phyloP scores from a whole-genome alignment of 345 rosid genomes.

The Heritiera littoralis region DNA sequence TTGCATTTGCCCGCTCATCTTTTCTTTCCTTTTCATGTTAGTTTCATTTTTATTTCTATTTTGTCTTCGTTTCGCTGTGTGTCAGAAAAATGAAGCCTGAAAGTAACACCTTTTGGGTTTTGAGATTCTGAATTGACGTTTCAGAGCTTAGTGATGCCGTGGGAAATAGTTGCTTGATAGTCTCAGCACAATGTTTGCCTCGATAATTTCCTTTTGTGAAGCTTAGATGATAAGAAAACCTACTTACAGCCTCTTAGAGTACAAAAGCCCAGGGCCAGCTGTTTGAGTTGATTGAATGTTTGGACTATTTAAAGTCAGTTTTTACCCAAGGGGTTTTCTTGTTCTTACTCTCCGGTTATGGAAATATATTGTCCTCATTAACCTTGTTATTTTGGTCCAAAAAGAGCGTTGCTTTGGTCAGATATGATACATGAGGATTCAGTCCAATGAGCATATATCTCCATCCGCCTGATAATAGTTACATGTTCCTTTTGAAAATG shows the following conservation, averaged over 20 bases:
- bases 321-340: not conserved
- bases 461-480: not conserved
- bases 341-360: not conserved
- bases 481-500: not conserved
- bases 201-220: slow-evolving; percentile 25
- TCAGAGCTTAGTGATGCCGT: slow-evolving; percentile 48
- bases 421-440: not conserved
- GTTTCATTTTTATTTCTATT: slow-evolving; percentile 28
- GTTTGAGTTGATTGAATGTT: slow-evolving; percentile 10
- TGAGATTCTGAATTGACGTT: slow-evolving; percentile 72
- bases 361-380: not conserved
- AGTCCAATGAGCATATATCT: not conserved
- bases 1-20: slow-evolving; percentile 21
- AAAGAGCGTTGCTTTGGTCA: not conserved
- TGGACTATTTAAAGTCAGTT: not conserved
- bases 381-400: not conserved
- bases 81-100: slow-evolving; percentile 46
- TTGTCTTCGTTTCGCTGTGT: slow-evolving; percentile 27
- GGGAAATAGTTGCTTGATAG: slow-evolving; percentile 39
- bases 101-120: slow-evolving; percentile 43
- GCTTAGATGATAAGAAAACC: slow-evolving; percentile 29
- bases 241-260: slow-evolving; percentile 32
- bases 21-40: not conserved
- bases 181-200: slow-evolving; percentile 23
- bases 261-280: not conserved